A percentile compares a stretch with the other conserved stretches of the same genome.
phyloP scores from a whole-genome alignment of 148 eudicot genomes.

The Beta vulgaris region DNA sequence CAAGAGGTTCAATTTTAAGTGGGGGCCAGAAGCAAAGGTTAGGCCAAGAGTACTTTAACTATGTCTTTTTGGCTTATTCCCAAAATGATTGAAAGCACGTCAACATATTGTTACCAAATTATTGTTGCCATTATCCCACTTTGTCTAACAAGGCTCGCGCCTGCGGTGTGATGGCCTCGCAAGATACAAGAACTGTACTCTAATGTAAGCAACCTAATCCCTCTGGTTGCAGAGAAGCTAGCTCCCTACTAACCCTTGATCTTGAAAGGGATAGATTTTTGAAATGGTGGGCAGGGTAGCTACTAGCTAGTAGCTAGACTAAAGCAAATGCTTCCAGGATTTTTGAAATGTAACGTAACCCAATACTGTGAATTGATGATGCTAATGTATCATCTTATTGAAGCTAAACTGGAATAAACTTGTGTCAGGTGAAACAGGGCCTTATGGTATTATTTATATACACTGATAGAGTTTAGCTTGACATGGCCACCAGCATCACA shows the following conservation, averaged over 20 bases:
- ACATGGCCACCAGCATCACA: neutral
- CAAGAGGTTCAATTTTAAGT: constrained; percentile 81
- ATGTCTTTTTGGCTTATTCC: neutral
- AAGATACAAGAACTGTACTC: neutral
- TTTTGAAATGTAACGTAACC: no score
- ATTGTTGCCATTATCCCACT: neutral
- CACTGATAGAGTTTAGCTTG: neutral
- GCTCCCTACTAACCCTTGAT: neutral
- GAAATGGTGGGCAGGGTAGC: no score
- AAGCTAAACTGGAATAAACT: neutral
- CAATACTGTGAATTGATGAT: neutral
- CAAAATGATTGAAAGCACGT: neutral
- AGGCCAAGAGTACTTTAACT: neutral
- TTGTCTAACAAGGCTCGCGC: neutral
- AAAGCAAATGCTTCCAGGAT: no score
- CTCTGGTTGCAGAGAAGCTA: neutral
- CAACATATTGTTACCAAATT: neutral
- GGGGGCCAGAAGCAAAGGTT: constrained; percentile 99
- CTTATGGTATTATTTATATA: neutral
- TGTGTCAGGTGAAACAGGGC: neutral
- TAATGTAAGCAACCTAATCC: neutral
- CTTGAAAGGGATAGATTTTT: neutral
- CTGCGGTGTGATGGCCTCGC: no score
- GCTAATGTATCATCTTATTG: neutral
- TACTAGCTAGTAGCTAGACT: no score